A percentile compares a stretch with the other conserved stretches of the same genome.
Conservation (phyloP, 1,284 basidiomycete species). For the Porogramme epimiltina region DNA sequence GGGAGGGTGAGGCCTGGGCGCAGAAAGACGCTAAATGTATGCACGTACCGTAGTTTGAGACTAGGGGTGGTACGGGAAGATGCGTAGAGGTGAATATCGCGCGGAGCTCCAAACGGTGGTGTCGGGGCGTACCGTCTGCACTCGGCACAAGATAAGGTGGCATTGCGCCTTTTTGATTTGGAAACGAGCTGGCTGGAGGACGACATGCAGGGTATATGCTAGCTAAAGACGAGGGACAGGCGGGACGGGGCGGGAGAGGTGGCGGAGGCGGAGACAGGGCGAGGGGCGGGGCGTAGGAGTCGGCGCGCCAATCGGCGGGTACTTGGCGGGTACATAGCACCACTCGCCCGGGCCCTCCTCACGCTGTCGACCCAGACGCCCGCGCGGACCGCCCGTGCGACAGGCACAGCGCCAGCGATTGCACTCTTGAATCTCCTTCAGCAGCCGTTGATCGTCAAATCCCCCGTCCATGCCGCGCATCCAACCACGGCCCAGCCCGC, state of each 20-base stretch:
- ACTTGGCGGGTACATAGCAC: too few relatives aligned
- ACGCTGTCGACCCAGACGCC: too few relatives aligned
- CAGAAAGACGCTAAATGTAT: constrained; percentile 16
- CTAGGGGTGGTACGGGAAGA: constrained; percentile 33
- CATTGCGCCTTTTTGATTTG: constrained; percentile 23
- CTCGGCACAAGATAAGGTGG: constrained; percentile 28
- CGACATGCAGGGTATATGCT: constrained; percentile 14
- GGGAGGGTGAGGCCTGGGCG: constrained; percentile 11
- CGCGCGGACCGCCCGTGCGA: too few relatives aligned
- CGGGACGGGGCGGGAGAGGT: neutral
- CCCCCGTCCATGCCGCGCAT: too few relatives aligned
- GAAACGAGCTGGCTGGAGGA: constrained; percentile 21
- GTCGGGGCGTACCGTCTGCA: constrained; percentile 23
- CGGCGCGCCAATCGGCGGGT: too few relatives aligned
- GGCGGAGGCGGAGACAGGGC: neutral
- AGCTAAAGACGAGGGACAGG: neutral
- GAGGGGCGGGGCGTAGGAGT: too few relatives aligned
- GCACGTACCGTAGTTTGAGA: constrained; percentile 63
- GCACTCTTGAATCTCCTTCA: too few relatives aligned
- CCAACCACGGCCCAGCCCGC: too few relatives aligned
- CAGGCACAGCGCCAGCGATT: too few relatives aligned
- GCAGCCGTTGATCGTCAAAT: too few relatives aligned
- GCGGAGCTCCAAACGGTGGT: constrained; percentile 7
- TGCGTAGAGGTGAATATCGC: neutral
- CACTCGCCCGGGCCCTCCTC: too few relatives aligned